Evolutionary conservation across 768 basidiomycete genomes (phyloP).

Genomic region (Termitomyces bulborhizus): DNA sequence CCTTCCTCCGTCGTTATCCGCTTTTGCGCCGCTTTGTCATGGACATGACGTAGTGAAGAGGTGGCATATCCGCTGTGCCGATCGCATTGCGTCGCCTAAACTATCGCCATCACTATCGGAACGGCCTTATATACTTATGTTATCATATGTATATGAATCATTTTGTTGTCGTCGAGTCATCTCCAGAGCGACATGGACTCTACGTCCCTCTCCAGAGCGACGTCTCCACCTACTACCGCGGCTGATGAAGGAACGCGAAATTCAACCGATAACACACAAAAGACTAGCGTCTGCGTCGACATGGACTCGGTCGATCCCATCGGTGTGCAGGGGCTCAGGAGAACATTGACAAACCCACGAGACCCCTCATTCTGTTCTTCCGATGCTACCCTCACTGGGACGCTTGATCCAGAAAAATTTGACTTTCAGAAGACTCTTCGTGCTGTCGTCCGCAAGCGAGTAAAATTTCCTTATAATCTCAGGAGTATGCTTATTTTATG

Average conservation of each 20-base stretch:
- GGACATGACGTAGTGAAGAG: background rate
- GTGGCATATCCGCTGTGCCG: background rate
- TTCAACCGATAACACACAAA: background rate
- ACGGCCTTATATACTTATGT: background rate
- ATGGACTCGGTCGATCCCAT: constrained; percentile 41
- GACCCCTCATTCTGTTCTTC: constrained; percentile 11
- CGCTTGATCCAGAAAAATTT: constrained; percentile 20
- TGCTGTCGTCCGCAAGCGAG: constrained; percentile 20
- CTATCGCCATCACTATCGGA: background rate
- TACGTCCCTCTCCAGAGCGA: constrained; percentile 8
- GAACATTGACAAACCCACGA: constrained; percentile 15
- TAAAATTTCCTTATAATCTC: background rate
- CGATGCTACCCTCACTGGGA: constrained; percentile 12
- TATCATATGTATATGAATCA: background rate
- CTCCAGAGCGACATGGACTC: constrained; percentile 2
- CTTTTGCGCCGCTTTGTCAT: background rate
- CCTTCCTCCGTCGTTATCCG: background rate
- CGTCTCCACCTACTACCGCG: constrained; percentile 1
- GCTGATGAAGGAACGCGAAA: background rate
- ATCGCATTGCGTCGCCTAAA: background rate
- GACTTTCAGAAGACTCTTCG: constrained; percentile 24
- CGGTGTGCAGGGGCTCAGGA: constrained; percentile 28
- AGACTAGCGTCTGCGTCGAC: constrained; percentile 21
- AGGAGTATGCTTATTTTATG: background rate
- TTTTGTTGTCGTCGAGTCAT: background rate